Evolutionary conservation across 768 basidiomycete species (phyloP), one percentile per base, ranked within the genome.

Genomic region (Brasilioporus rufonigricans): DNA sequence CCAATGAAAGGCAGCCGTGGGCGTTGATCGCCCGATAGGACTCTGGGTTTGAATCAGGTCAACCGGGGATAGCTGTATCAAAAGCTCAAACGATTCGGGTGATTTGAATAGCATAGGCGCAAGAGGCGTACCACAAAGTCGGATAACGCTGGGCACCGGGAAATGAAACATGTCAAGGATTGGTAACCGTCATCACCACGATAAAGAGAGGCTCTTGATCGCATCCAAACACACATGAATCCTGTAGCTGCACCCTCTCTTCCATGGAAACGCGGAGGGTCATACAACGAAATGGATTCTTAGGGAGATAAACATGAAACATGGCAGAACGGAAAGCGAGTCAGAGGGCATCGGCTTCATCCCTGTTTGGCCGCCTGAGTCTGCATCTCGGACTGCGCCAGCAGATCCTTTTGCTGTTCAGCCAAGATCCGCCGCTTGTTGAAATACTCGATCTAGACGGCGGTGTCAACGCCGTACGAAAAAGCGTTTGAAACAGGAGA

Each of bases 401-500:
- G 78, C 50, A 86, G 74, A 38, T 84, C 83, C 64, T 86, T 89
- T 71, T 92, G 91, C 53, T 85, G 83, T 56, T 88, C 89, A 10
- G 84, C 88, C 48, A 94, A 80, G 33, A 91, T 81, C 50, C 94
- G 80, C 33, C 93, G 84, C 68, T 92, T 89, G 75, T 97, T 96
- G 66, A 98, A 97, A 70, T 98, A 96, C 26, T 91, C 90, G 63
- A 98, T 87, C 95, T 98, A 61, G 32, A 27, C 2, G 26, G 43
- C 24, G 40, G 41, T 31, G 47, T 51, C 48, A 52, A 35, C 19
- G 44, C 36, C 38, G 51, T n/a, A 45, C 33, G 44, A 39, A 32
- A 32, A 59, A 51, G 45, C 13, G 21, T 44, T 12, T 12, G 23
- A 21, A 3, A 50, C 38, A 21, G 35, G 32, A 23, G n/a, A 44